phyloP scores from a whole-genome alignment of 139 green algal genomes.

The Penium margaritaceum region DNA sequence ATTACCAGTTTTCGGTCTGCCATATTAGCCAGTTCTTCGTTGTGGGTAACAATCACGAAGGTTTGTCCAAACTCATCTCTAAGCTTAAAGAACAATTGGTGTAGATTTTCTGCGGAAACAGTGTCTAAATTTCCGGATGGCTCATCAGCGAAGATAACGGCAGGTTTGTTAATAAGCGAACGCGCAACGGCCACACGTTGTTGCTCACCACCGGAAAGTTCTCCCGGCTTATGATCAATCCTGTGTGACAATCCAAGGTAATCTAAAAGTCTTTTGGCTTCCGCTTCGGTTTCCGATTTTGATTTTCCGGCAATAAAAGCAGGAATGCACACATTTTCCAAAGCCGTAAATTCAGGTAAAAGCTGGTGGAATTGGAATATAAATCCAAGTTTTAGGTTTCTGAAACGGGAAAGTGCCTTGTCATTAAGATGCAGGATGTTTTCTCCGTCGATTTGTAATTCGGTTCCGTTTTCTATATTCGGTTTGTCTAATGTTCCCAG shows the following conservation, averaged over 20 bases:
- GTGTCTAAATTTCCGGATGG: neutral
- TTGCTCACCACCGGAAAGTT: constrained; percentile 1
- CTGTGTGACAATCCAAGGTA: neutral
- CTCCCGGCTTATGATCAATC: neutral
- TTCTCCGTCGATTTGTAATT: neutral
- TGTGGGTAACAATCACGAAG: constrained; percentile 1
- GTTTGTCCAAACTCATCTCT: neutral
- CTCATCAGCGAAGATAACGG: neutral
- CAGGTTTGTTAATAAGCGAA: neutral
- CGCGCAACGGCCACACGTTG: neutral
- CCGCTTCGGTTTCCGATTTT: neutral
- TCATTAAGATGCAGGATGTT: neutral
- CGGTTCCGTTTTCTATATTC: neutral
- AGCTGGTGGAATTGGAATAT: constrained; percentile 3
- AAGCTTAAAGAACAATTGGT: neutral
- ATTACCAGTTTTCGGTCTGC: neutral
- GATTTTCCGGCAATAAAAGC: neutral
- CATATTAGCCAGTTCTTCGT: neutral
- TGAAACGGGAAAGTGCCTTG: neutral
- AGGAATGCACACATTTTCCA: neutral
- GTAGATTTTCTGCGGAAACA: neutral
- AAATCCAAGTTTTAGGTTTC: neutral
- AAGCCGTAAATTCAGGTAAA: neutral
- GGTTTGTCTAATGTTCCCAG: neutral
- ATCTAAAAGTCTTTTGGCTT: neutral